Base-by-base conservation (phyloP, 768 basidiomycete genomes). In the Auriscalpium vulgare region DNA sequence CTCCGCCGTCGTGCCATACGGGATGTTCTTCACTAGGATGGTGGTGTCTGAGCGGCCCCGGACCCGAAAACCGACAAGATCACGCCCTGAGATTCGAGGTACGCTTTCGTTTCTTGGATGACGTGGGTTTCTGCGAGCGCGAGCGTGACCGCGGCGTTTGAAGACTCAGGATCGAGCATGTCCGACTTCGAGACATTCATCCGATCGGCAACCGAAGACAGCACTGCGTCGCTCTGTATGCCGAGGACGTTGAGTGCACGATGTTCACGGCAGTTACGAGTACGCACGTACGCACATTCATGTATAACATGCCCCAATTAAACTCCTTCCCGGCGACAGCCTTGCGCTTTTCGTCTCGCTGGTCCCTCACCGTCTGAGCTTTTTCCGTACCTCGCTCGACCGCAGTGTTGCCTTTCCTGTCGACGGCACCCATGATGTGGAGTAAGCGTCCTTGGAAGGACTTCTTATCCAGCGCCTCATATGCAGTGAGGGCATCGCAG, bases 91-190 rank as follows among this genome's bases (percentile, higher is more conserved):
- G 80, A 77, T 66, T 94, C 91, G 16, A 97, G 81, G 69, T 91
- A 97, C 0, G 84, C 71, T 66, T 95, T 97, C 1, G 95, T 98
- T 69, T 98, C 95, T 57, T 89, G 82, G 56, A 99, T 94, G 69
- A 98, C 84, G 62, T 94, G 91, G 16, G 97, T 97, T 70, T 99
- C 97, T 0, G 97, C 95, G 40, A 98, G 76, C 0, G 97, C 95
- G 40, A 98, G 84, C 68, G 95, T 97, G 56, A 97, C 93, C 2
- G 95, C 94, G 1, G 89, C 82, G 59, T 85, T 86, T 37, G 82
- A 81, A 1, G 83, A 83, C 56, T 92, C 88, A 0, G 91, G 84
- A 66, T 91, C 91, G 54, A 98, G 77, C 21, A 99, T 88, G 35
- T 90, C 88, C 1, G 91, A 75, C 71, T 98, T 98, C 29, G 84